A percentile compares a stretch with the other conserved stretches of the same genome.
These are phyloP conservation scores for Abortiporus biennis DNA, from an alignment of 1,284 basidiomycete genomes.

Conservation along the genomic window DNA sequence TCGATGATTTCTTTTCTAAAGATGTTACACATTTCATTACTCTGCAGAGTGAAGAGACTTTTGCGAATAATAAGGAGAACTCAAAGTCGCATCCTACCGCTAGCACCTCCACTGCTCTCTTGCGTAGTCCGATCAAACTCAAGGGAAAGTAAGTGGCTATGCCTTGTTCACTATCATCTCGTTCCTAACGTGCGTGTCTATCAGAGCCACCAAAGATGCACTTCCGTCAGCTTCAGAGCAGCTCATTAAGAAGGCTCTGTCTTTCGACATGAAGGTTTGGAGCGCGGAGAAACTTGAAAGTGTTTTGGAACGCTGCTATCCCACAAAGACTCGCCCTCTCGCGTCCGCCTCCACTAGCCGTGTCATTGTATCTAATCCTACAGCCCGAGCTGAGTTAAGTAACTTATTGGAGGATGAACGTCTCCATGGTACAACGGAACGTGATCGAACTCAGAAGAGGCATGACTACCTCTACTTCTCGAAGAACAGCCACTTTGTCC, in stretches of 20 bases:
- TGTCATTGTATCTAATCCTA: no score
- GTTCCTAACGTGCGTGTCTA: slow-evolving; percentile 4
- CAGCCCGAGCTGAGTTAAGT: slow-evolving; percentile 40
- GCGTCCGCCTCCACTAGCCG: slow-evolving; percentile 11
- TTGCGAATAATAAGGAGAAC: slow-evolving; percentile 62
- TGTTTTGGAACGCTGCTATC: slow-evolving; percentile 58
- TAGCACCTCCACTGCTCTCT: slow-evolving; percentile 17
- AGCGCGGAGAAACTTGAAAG: slow-evolving; percentile 67
- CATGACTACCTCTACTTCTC: slow-evolving; percentile 90
- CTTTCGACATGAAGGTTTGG: slow-evolving; percentile 90
- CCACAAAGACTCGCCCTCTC: slow-evolving; percentile 20
- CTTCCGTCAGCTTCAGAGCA: slow-evolving; percentile 26
- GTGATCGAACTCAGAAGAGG: slow-evolving; percentile 84
- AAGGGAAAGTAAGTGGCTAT: slow-evolving; percentile 43
- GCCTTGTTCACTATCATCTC: not conserved
- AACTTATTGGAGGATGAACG: slow-evolving; percentile 84
- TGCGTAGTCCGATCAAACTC: slow-evolving; percentile 64
- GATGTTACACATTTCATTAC: slow-evolving; percentile 86
- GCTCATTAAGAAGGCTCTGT: slow-evolving; percentile 71
- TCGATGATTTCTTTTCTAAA: slow-evolving; percentile 85
- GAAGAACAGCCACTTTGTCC: slow-evolving; percentile 72
- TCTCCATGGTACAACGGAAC: slow-evolving; percentile 84
- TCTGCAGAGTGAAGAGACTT: slow-evolving; percentile 29
- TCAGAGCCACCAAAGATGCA: slow-evolving; percentile 15
- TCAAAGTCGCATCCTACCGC: slow-evolving; percentile 19